Conservation (phyloP, 192 early-diverging fungal species). For the Backusella tarrabulga region DNA sequence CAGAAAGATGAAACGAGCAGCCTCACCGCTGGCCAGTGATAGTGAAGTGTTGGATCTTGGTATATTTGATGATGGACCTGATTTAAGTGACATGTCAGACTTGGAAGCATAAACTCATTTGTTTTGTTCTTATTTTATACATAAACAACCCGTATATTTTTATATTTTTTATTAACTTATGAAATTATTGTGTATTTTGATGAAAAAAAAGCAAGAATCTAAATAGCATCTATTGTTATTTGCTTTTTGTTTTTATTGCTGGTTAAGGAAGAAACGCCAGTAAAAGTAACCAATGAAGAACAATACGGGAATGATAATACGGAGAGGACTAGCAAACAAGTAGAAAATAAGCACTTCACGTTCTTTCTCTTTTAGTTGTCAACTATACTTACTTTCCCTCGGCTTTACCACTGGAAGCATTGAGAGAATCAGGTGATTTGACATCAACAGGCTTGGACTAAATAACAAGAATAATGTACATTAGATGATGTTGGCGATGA, state of each 20-base stretch:
- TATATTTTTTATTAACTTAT: background rate
- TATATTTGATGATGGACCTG: conserved; percentile 33
- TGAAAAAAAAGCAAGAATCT: background rate
- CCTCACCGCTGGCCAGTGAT: conserved; percentile 5
- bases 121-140: too few relatives aligned
- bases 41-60: conserved; percentile 11
- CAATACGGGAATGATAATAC: conserved; percentile 26
- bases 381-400: conserved; percentile 33
- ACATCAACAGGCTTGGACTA: conserved; percentile 31
- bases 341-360: background rate
- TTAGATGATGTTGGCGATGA: background rate
- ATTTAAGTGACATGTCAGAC: conserved; percentile 34
- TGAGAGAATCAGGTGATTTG: background rate
- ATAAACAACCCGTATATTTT: background rate
- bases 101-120: background rate
- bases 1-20: background rate
- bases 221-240: background rate
- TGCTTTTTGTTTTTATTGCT: background rate
- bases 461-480: background rate
- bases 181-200: background rate
- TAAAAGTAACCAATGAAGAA: conserved; percentile 29
- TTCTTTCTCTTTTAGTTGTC: background rate
- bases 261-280: conserved; percentile 29
- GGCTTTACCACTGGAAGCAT: background rate
- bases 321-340: conserved; percentile 27